Conservation (phyloP, 306 rosid genomes). For the Vachellia pachyceras region DNA sequence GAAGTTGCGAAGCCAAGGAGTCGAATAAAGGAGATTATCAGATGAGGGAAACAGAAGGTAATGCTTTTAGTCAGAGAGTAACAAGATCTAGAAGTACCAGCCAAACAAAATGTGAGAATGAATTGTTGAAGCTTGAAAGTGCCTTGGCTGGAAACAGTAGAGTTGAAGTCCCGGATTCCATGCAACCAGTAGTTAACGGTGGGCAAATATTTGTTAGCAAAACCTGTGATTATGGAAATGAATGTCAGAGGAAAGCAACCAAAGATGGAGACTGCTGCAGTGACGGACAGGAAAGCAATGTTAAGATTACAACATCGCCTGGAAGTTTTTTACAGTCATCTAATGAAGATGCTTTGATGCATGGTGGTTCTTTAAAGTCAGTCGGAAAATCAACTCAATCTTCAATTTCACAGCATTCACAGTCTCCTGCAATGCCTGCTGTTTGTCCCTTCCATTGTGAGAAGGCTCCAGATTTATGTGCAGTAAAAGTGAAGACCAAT, state of each 20-base stretch:
- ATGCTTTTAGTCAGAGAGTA: constrained; percentile 38
- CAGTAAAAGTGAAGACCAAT: neutral
- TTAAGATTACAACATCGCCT: constrained; percentile 34
- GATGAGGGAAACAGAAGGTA: constrained; percentile 44
- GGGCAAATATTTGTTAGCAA: constrained; percentile 33
- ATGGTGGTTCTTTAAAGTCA: constrained; percentile 32
- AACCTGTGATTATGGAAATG: constrained; percentile 36
- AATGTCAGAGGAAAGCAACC: constrained; percentile 26
- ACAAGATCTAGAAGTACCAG: constrained; percentile 51
- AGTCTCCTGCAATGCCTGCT: constrained; percentile 30
- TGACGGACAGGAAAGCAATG: constrained; percentile 30
- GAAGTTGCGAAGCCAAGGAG: constrained; percentile 39
- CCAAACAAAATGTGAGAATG: constrained; percentile 23
- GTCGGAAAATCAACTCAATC: constrained; percentile 37
- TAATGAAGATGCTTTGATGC: constrained; percentile 35
- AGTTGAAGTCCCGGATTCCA: constrained; percentile 32
- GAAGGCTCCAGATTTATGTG: constrained; percentile 43
- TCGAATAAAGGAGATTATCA: constrained; percentile 34
- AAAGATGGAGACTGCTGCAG: constrained; percentile 34
- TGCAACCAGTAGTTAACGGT: constrained; percentile 26
- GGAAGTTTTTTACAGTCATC: constrained; percentile 43
- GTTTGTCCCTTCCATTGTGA: constrained; percentile 42
- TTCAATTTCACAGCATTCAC: constrained; percentile 38
- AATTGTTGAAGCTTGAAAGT: constrained; percentile 42
- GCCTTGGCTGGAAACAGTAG: constrained; percentile 33